Conservation (phyloP, 306 rosid species). For the Cucurbita maxima region DNA sequence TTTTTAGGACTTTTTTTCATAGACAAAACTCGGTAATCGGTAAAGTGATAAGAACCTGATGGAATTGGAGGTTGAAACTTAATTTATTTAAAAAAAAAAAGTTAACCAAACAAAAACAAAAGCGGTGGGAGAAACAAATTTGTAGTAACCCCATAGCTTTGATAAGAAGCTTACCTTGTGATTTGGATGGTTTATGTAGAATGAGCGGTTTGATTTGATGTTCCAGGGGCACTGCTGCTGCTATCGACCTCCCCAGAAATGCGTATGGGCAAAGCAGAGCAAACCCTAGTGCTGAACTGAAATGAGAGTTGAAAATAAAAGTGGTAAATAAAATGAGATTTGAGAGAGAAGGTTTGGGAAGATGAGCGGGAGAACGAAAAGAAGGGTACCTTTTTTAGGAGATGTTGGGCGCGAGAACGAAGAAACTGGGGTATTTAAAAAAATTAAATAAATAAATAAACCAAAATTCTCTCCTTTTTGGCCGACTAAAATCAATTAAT, state of each 20-base stretch:
- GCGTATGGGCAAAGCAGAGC: neutral
- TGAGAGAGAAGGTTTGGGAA: neutral
- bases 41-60: no score
- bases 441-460: no score
- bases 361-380: neutral
- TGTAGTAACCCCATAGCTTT: neutral
- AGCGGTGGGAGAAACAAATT: neutral
- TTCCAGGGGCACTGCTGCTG: neutral
- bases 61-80: no score
- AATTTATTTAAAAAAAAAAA: no score
- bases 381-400: neutral
- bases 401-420: neutral
- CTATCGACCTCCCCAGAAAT: neutral
- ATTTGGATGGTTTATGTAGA: neutral
- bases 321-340: neutral
- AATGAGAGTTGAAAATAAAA: neutral
- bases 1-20: no score
- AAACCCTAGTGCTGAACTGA: neutral
- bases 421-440: neutral
- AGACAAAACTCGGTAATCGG: no score
- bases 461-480: neutral
- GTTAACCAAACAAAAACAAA: neutral
- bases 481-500: no score
- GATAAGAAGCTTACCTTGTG: neutral
- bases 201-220: neutral